These are phyloP conservation scores for Flaveria bidentis DNA, from an alignment of 129 eudicot species.

Conservation along the genomic window DNA sequence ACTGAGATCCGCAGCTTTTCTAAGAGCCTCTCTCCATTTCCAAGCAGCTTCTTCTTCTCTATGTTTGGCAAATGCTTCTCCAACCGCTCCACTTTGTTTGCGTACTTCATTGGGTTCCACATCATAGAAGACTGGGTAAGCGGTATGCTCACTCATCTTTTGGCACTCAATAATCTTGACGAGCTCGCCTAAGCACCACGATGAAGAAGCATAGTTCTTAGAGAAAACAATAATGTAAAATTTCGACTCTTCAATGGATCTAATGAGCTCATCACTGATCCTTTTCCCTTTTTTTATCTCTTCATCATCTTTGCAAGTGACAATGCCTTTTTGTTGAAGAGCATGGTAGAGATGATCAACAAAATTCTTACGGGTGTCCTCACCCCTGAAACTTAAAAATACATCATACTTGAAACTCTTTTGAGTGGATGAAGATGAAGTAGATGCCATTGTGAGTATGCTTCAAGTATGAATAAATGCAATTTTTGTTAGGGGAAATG, in stretches of 20 bases:
- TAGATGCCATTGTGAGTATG: not conserved
- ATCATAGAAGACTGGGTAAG: slow-evolving; percentile 22
- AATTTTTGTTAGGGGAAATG: not conserved
- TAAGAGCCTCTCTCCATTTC: slow-evolving; percentile 1
- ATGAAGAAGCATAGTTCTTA: slow-evolving; percentile 10
- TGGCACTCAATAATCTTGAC: not conserved
- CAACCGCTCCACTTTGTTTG: not conserved
- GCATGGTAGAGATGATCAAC: slow-evolving; percentile 3
- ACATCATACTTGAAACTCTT: slow-evolving; percentile 5
- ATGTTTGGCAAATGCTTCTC: slow-evolving; percentile 2
- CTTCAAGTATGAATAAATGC: not conserved
- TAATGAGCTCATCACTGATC: slow-evolving; percentile 15
- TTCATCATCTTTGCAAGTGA: slow-evolving; percentile 1
- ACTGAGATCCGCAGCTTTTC: not conserved
- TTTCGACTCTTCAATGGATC: not conserved
- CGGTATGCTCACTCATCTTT: not conserved
- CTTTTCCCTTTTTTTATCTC: slow-evolving; percentile 3
- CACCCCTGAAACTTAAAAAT: not conserved
- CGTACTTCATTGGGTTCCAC: slow-evolving; percentile 14
- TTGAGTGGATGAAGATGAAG: not conserved
- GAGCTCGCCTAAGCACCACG: not conserved
- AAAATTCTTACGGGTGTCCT: not conserved
- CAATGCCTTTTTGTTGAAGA: slow-evolving; percentile 1
- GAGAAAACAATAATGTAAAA: slow-evolving; percentile 5
- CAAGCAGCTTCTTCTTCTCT: not conserved